Base-by-base conservation (phyloP, 2,329 filamentous ascomycete species). In the Helotiales sp. region DNA sequence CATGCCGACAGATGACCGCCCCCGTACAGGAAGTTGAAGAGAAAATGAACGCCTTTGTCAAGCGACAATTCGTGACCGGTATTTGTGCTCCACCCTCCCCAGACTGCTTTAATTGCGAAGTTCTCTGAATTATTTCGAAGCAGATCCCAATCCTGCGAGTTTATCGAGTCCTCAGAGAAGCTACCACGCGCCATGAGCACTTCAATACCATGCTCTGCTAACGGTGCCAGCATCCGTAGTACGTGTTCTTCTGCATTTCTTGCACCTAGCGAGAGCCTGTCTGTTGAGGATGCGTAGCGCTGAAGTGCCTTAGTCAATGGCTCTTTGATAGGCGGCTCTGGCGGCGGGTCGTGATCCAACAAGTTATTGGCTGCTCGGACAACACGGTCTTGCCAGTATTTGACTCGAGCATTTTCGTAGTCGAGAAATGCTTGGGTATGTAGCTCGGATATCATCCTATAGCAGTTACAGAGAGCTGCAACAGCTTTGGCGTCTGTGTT, bases 21-120 rank as follows among this genome's bases (percentile, higher is more conserved):
- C n/a, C 49, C 33, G 25, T 52, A 52, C 7, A 52, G 33, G 31
- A 40, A 27, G 34, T 52, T 52, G 25, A 52, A 52, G 25, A 52
- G 33, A 17, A 52, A 52, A 17, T 40, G 49, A 24, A 40, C 10
- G 3, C 33, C 49, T 52, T 52, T 52, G 5, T 52, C 33, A 6
- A 40, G n/a, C 3, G 49, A 52, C 33, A 52, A 27, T 17, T 52
- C 49, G 13, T 52, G 33, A 2, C 49, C 49, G 2, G 24, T 40
- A 40, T 51, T 27, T 3, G 31, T 40, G 19, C 31, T 52, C 49
- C 33, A 40, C 15, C 19, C 19, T 10, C 31, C 49, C 49, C 33
- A 52, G 9, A 52, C 49, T 25, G 19, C 22, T 29, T 30, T 52
- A n/a, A 52, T 17, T 9, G 22, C 34, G 8, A 52, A 36, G 33